phyloP scores from a whole-genome alignment of 352 stramenopile species.

The Phytophthora tubulina region DNA sequence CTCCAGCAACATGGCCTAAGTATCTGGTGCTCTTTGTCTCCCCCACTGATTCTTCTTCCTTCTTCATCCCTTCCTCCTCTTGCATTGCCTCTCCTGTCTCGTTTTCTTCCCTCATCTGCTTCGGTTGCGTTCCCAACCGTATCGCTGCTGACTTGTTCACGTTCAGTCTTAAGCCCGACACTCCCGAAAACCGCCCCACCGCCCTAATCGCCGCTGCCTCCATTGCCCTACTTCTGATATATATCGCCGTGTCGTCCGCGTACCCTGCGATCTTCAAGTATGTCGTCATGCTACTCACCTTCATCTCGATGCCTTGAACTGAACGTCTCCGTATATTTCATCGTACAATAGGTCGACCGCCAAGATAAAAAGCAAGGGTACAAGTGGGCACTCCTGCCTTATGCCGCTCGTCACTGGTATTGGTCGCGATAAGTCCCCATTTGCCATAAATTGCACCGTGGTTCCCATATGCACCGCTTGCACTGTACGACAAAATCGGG shows the following conservation, averaged over 20 bases:
- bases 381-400: slow-evolving; percentile 9
- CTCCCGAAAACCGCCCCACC: not conserved
- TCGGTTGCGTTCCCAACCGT: not conserved
- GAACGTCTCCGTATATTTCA: not conserved
- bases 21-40: not conserved
- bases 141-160: not conserved
- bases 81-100: not conserved
- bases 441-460: slow-evolving; percentile 6
- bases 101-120: not conserved
- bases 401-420: not conserved
- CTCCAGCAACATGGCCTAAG: not conserved
- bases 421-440: not conserved
- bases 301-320: not conserved
- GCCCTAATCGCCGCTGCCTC: not conserved
- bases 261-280: not conserved
- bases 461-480: not conserved
- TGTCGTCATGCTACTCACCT: too few relatives aligned
- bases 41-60: not conserved
- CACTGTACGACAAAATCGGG: not conserved
- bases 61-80: too few relatives aligned
- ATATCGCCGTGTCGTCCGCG: slow-evolving; percentile 12
- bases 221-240: not conserved
- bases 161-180: not conserved
- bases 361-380: slow-evolving; percentile 2
- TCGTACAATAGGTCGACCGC: slow-evolving; percentile 3